These are phyloP conservation scores for Penicillium roqueforti DNA, from an alignment of 495 filamentous ascomycete species.

Conservation along the genomic window DNA sequence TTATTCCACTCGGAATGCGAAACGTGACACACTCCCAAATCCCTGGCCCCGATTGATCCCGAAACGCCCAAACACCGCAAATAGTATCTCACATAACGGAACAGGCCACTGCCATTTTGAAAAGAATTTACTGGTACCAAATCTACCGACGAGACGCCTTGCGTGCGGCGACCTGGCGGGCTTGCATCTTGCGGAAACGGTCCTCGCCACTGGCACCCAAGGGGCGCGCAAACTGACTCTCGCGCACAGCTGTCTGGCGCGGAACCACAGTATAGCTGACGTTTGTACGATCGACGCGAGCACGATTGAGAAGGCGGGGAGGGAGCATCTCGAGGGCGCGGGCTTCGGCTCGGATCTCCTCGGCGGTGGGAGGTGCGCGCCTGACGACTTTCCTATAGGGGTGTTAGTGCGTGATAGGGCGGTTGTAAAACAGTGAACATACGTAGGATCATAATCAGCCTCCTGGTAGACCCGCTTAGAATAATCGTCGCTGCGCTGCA, in stretches of 20 bases:
- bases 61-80: constrained; percentile 11
- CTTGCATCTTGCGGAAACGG: constrained; percentile 77
- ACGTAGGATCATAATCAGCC: constrained; percentile 56
- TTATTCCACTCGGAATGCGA: constrained; percentile 6
- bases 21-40: neutral
- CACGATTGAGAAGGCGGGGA: constrained; percentile 64
- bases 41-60: constrained; percentile 11
- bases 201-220: constrained; percentile 72
- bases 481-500: constrained; percentile 90
- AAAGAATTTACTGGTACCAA: constrained; percentile 4
- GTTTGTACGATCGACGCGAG: constrained; percentile 62
- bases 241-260: constrained; percentile 49
- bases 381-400: constrained; percentile 43
- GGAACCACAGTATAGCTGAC: constrained; percentile 82
- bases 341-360: constrained; percentile 57
- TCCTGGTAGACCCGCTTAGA: constrained; percentile 64
- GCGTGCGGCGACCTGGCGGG: constrained; percentile 56
- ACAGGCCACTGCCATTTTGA: neutral
- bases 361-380: constrained; percentile 44
- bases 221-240: constrained; percentile 54
- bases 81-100: constrained; percentile 7
- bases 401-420: constrained; percentile 12
- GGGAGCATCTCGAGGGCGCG: constrained; percentile 68
- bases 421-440: constrained; percentile 22
- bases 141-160: constrained; percentile 42